phyloP scores from a whole-genome alignment of 148 eudicot species.

The Selenicereus undatus region DNA sequence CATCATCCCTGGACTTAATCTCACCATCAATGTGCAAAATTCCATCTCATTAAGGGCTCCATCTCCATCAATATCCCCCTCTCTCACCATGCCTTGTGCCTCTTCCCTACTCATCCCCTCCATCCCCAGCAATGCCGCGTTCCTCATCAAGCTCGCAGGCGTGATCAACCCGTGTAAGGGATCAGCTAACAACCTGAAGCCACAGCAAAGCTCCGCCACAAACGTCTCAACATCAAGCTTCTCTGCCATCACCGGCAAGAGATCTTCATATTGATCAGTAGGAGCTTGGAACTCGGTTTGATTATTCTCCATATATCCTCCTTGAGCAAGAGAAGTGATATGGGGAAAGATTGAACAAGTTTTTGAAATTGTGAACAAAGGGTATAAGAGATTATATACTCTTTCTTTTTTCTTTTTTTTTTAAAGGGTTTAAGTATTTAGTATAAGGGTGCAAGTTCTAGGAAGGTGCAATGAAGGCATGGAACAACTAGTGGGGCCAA shows the following conservation, averaged over 20 bases:
- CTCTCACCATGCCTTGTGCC: background rate
- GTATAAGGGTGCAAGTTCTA: background rate
- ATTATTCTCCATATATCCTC: background rate
- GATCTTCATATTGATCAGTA: constrained; percentile 5
- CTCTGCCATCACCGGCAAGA: constrained; percentile 7
- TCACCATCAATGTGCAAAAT: constrained; percentile 15
- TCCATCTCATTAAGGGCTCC: constrained; percentile 19
- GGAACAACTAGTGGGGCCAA: background rate
- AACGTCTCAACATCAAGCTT: constrained; percentile 5
- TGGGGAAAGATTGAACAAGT: background rate
- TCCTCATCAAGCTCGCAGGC: constrained; percentile 14
- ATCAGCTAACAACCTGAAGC: constrained; percentile 7
- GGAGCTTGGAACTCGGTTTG: background rate
- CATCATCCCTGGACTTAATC: constrained; percentile 15
- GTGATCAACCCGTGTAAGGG: constrained; percentile 2
- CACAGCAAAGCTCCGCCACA: constrained; percentile 5
- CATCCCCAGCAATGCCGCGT: constrained; percentile 12
- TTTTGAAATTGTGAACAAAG: background rate
- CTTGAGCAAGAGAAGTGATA: background rate
- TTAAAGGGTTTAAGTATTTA: background rate
- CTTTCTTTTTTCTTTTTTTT: background rate
- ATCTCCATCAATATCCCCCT: constrained; percentile 16
- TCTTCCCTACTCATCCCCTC: constrained; percentile 7
- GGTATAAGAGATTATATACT: background rate
- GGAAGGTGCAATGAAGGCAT: background rate